phyloP scores from a whole-genome alignment of 306 rosid genomes.

The Quercus engelmannii region DNA sequence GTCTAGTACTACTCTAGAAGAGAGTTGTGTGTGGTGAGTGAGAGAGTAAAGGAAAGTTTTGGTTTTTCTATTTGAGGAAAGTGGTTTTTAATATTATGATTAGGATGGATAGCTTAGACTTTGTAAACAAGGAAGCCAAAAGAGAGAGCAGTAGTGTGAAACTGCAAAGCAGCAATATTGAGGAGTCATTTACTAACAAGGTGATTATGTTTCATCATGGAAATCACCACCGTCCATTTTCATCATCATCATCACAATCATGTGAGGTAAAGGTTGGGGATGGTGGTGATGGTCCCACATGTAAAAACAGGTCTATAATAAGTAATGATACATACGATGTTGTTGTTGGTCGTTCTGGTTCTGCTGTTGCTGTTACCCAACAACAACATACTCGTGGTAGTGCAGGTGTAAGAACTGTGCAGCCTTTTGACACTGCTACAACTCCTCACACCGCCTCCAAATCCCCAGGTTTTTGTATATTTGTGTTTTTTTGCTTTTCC shows the following conservation, averaged over 20 bases:
- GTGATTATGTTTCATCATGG: constrained; percentile 40
- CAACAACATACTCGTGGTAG: constrained; percentile 4
- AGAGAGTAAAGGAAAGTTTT: too few relatives aligned
- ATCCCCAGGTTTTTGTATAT: constrained; percentile 47
- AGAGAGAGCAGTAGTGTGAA: constrained; percentile 17
- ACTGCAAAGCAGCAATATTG: constrained; percentile 2
- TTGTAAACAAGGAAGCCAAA: constrained; percentile 30
- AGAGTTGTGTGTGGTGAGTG: neutral
- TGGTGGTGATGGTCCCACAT: constrained; percentile 62
- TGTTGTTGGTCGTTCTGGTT: constrained; percentile 12
- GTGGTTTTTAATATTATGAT: neutral
- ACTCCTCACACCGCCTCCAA: constrained; percentile 32
- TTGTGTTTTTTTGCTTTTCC: neutral
- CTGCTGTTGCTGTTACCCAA: constrained; percentile 8
- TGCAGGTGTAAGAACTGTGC: constrained; percentile 39
- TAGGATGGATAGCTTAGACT: constrained; percentile 33
- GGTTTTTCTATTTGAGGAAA: constrained; percentile 25
- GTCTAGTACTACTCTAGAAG: neutral
- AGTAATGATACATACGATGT: constrained; percentile 28
- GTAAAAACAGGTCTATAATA: constrained; percentile 25
- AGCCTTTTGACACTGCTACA: constrained; percentile 51
- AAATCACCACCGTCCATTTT: constrained; percentile 52
- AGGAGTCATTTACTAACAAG: constrained; percentile 28
- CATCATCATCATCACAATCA: constrained; percentile 18
- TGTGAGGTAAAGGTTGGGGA: constrained; percentile 17